Evolutionary conservation across 495 filamentous ascomycete species (phyloP), one percentile per base, ranked within the genome.

Genomic region (Neurospora sp.): DNA sequence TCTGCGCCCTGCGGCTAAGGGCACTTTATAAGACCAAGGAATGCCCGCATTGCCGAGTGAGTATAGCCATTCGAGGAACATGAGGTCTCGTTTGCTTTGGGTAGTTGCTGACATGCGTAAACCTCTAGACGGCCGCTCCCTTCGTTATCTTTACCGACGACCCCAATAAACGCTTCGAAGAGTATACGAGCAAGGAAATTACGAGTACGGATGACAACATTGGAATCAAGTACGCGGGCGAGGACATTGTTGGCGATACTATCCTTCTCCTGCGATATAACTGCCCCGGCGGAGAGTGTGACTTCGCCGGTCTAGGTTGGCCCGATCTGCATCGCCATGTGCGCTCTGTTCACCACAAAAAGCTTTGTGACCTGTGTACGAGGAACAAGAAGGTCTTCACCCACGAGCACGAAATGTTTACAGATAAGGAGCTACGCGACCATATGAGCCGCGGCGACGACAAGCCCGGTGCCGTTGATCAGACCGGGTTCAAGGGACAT

Each of bases 341-440:
- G 42, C 92, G 89, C 75, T 85, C 77, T 45, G 88, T 88, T 41
- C 96, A 99, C 84, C 84, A 91, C 73, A 96, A 91, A 82, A 89
- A 92, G 78, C 93, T 99, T 90, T 99, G 96, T 82, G 94, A 97
- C 81, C 87, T 98, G 18, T 99, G 96, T 81, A 95, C 94, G 1
- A 83, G 93, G 44, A 92, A 97, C 82, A 98, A 99, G 84, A 97
- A 97, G 75, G 94, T 97, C 44, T 99, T 99, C 75, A 97, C 96
- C 0, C 96, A 98, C 80, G 96, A 99, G 82, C 96, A 99, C 78
- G 93, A 93, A 31, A 86, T 99, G n/a, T 98, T 97, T 78, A 92
- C 92, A 5, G 82, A 85, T n/a, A 87, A 89, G 69, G 92, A 94
- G 75, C 82, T 98, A 45, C 88, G 89, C 69, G 93, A 89, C 75